Conservation (phyloP, 768 basidiomycete species). For the Floccularia luteovirens region DNA sequence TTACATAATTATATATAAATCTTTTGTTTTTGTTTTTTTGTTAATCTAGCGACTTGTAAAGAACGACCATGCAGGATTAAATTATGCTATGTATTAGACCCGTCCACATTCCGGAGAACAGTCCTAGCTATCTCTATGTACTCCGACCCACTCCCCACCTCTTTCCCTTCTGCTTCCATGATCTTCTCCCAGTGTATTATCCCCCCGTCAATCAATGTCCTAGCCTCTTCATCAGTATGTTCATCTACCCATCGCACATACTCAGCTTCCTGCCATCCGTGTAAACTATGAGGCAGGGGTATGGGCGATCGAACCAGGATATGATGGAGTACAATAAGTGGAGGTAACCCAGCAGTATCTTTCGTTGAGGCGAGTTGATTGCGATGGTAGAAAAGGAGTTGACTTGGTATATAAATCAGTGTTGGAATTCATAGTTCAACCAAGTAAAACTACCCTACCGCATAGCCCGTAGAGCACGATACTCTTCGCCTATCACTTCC, state of each 20-base stretch:
- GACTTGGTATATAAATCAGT: conserved; percentile 48
- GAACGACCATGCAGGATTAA: too few relatives aligned
- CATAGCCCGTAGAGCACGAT: conserved; percentile 78
- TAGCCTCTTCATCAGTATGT: conserved; percentile 74
- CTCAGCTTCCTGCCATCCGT: conserved; percentile 93
- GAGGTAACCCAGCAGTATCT: conserved; percentile 72
- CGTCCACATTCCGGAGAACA: conserved; percentile 58
- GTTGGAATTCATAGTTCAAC: conserved; percentile 3
- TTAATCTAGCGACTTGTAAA: too few relatives aligned
- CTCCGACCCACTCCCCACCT: conserved; percentile 38
- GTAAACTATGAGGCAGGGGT: conserved; percentile 79
- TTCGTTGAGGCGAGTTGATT: conserved; percentile 53
- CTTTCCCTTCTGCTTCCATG: conserved; percentile 47
- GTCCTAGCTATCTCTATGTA: conserved; percentile 61
- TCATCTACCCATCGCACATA: conserved; percentile 96
- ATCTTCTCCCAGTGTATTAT: conserved; percentile 74
- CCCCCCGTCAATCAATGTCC: conserved; percentile 74
- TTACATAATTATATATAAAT: too few relatives aligned
- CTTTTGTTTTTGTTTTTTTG: too few relatives aligned
- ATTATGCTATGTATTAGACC: too few relatives aligned
- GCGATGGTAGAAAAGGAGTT: conserved; percentile 84
- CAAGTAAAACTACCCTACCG: conserved; percentile 40
- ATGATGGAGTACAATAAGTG: conserved; percentile 85
- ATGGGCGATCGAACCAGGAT: conserved; percentile 85
- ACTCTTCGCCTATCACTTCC: conserved; percentile 80